Evolutionary conservation across 2,329 filamentous ascomycete genomes (phyloP), one percentile per base, ranked within the genome.

Genomic region (Aspergillus arachidicola): DNA sequence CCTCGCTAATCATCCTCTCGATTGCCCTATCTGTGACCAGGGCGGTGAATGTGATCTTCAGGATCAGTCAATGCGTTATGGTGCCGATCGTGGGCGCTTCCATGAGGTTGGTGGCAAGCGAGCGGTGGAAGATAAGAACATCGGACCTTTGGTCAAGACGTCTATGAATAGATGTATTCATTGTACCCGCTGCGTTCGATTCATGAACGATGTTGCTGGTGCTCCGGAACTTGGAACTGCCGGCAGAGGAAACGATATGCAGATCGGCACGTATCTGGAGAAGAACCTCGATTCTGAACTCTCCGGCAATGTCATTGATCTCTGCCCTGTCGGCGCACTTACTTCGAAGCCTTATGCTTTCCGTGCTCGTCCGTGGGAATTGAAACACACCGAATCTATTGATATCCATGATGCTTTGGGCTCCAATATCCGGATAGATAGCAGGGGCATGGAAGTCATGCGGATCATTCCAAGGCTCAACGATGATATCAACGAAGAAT

Each of bases 81-180:
- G 95, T 75, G 92, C 91, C 68, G 95, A 99, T 82, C 88, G 95
- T 77, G 95, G 95, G 66, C 91, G 95, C 73, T 99, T 99, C 84
- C 95, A 99, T 83, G 95, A 99, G 81, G 82, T 96, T 75, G 89
- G 87, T 61, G 95, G 95, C 81, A 99, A 99, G 87, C 92, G 95
- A 84, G 95, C 93, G 30, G 94, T 97, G 45, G 95, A 99, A 83
- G 95, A 99, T 82, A 99, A 99, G 87, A 98, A 99, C 81, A 97
- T 99, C 75, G 95, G 95, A 41, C 95, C 95, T 59, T 81, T 99
- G 71, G 92, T 99, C 83, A 99, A 99, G 88, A 99, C 95, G 4
- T 99, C 95, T 57, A 99, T 99, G 95, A 99, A 99, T 86, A 88
- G 95, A 78, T 99, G 95, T 81, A 99, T 99, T 75, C 95, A 99